phyloP scores from a whole-genome alignment of 2,329 filamentous ascomycete genomes.

The Cladophialophora psammophila region DNA sequence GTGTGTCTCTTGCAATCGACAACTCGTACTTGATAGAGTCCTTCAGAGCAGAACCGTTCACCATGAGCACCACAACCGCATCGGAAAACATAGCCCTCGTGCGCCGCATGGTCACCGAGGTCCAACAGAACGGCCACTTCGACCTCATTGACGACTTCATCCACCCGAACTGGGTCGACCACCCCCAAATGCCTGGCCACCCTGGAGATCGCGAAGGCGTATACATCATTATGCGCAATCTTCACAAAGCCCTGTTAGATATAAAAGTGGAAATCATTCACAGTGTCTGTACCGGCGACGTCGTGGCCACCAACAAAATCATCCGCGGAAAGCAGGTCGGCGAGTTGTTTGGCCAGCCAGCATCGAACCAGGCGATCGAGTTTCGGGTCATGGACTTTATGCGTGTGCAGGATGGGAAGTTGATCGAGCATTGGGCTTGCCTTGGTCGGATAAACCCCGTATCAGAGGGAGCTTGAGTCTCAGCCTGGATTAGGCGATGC shows the following conservation, averaged over 20 bases:
- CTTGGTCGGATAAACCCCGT: not conserved
- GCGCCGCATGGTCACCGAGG: not conserved
- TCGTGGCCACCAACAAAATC: slow-evolving; percentile 9
- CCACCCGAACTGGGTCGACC: not conserved
- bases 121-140: not conserved
- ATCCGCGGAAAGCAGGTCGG: not conserved
- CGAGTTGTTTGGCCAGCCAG: slow-evolving; percentile 1
- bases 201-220: not conserved
- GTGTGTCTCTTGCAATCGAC: not conserved
- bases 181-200: not conserved
- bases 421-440: slow-evolving; percentile 8
- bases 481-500: not conserved
- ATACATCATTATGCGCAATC: not conserved
- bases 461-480: not conserved
- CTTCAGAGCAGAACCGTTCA: not conserved
- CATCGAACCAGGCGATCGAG: not conserved
- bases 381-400: slow-evolving; percentile 6
- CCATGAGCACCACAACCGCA: slow-evolving; percentile 1
- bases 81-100: slow-evolving; percentile 2
- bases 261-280: slow-evolving; percentile 8
- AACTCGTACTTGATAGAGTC: not conserved
- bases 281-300: not conserved
- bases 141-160: slow-evolving; percentile 1
- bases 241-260: not conserved
- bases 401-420: not conserved